These are phyloP conservation scores for Hylodesmum podocarpum DNA, from an alignment of 306 rosid species.

Conservation along the genomic window DNA sequence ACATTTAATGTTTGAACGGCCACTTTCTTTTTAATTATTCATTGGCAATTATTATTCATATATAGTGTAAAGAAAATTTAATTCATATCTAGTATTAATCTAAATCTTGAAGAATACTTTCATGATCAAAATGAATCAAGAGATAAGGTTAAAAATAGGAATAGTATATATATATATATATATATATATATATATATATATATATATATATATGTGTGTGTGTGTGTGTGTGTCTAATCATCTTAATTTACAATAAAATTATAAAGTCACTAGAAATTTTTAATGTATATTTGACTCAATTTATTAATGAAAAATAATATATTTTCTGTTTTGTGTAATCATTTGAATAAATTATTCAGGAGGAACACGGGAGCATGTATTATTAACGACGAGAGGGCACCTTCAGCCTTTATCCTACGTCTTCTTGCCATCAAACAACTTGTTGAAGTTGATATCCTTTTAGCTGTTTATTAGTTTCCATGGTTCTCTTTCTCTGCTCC, in stretches of 20 bases:
- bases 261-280: background rate
- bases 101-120: background rate
- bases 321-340: background rate
- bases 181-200: too few species aligned
- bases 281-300: too few species aligned
- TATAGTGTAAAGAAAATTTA: background rate
- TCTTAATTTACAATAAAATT: background rate
- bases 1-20: background rate
- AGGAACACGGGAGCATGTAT: background rate
- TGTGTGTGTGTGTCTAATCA: too few species aligned
- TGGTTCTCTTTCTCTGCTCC: background rate
- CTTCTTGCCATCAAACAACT: background rate
- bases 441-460: background rate
- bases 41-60: background rate
- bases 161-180: too few species aligned
- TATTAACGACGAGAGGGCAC: background rate
- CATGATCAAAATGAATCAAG: background rate
- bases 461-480: background rate
- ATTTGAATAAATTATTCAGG: slow-evolving; percentile 1
- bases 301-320: too few species aligned
- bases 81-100: background rate
- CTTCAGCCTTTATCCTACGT: background rate
- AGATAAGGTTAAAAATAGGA: background rate
- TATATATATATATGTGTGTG: too few species aligned
- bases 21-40: too few species aligned